phyloP scores from a whole-genome alignment of 805 yeast genomes.

The Saccharomycopsis lassenensis region DNA sequence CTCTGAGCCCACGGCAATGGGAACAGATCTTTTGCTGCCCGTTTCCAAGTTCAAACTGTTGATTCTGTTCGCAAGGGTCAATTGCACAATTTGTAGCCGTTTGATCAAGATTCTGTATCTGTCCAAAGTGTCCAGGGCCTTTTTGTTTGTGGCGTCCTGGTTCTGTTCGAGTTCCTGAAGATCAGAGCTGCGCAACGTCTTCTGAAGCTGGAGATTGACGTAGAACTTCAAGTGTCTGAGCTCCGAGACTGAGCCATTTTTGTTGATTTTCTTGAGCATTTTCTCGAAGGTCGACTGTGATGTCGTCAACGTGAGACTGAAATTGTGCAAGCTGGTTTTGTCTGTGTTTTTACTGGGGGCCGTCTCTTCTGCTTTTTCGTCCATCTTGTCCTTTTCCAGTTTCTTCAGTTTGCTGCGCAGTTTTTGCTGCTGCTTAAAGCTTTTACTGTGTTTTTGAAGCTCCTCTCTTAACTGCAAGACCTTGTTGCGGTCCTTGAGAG shows the following conservation, averaged over 20 bases:
- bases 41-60: constrained; percentile 12
- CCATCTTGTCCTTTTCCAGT: constrained; percentile 12
- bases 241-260: constrained; percentile 28
- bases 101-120: constrained; percentile 13
- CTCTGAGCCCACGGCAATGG: too few species aligned
- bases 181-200: constrained; percentile 26
- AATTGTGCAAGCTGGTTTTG: constrained; percentile 23
- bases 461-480: constrained; percentile 64
- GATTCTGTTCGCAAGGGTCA: constrained; percentile 15
- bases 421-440: constrained; percentile 1
- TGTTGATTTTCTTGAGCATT: constrained; percentile 28
- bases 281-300: constrained; percentile 31
- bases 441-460: constrained; percentile 49
- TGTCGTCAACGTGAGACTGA: constrained; percentile 30
- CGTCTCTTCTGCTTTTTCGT: constrained; percentile 15
- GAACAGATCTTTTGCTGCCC: too few species aligned
- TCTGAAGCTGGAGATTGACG: constrained; percentile 35
- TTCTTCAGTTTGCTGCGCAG: constrained; percentile 10
- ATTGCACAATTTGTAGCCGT: constrained; percentile 17
- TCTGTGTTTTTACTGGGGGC: background rate
- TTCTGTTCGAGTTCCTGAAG: background rate
- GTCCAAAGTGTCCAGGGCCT: constrained; percentile 7
- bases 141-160: constrained; percentile 2
- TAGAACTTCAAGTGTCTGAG: constrained; percentile 40
- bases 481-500: constrained; percentile 62